Conservation (phyloP, 2,329 filamentous ascomycete genomes). For the Cladosporium colombiae region DNA sequence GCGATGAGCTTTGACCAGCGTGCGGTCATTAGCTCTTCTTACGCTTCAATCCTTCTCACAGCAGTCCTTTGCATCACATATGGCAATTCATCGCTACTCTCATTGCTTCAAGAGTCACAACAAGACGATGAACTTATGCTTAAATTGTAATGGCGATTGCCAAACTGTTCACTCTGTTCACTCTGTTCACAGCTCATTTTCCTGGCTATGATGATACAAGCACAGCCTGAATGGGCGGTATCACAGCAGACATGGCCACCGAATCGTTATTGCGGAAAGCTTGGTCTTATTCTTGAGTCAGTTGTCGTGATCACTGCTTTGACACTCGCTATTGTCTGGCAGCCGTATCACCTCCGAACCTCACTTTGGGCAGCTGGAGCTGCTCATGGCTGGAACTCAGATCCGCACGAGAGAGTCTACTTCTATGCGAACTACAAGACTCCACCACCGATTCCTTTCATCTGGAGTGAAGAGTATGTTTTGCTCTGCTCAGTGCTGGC, state of each 20-base stretch:
- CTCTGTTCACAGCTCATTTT: background rate
- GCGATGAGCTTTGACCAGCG: background rate
- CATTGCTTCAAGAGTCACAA: background rate
- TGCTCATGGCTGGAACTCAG: background rate
- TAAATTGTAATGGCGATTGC: background rate
- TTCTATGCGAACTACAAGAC: background rate
- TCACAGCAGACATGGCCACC: background rate
- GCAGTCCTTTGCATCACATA: background rate
- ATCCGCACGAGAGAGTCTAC: background rate
- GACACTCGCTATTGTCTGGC: background rate
- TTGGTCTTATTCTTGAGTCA: background rate
- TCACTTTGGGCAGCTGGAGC: background rate
- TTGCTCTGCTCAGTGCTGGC: background rate
- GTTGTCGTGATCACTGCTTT: background rate
- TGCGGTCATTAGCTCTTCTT: background rate
- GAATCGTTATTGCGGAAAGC: background rate
- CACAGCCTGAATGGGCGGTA: background rate
- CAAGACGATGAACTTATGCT: background rate
- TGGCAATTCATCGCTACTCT: background rate
- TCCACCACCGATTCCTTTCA: background rate
- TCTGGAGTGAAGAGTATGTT: background rate
- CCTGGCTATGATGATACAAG: background rate
- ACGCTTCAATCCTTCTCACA: background rate
- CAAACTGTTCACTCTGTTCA: background rate
- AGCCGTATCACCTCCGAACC: background rate